A percentile compares a stretch with the other conserved stretches of the same genome.
These are phyloP conservation scores for Phytopythium litorale DNA, from an alignment of 352 stramenopile genomes.

Conservation along the genomic window DNA sequence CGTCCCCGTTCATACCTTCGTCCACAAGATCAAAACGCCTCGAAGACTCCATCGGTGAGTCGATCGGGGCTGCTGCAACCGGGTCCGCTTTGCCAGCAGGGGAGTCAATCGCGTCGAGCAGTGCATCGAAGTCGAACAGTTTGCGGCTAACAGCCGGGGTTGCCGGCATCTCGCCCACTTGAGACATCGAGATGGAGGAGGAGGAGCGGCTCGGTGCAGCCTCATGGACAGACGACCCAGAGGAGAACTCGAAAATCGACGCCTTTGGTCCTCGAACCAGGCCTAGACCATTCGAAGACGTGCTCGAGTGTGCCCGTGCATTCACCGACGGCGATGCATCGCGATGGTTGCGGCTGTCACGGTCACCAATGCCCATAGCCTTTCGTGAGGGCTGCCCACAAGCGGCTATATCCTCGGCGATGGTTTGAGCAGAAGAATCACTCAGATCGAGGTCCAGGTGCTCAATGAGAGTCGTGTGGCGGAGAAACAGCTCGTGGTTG, in stretches of 20 bases:
- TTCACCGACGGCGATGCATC: background rate
- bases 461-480: slow-evolving; percentile 25
- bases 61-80: background rate
- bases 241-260: background rate
- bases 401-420: background rate
- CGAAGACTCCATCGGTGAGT: background rate
- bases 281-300: background rate
- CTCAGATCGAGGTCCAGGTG: background rate
- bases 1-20: background rate
- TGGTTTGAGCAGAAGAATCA: background rate
- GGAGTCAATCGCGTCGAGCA: slow-evolving; percentile 15
- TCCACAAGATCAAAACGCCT: background rate
- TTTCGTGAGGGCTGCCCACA: background rate
- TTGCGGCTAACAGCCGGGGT: background rate
- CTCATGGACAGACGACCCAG: background rate
- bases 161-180: background rate
- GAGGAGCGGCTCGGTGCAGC: background rate
- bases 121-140: slow-evolving; percentile 59
- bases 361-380: background rate
- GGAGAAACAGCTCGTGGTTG: slow-evolving; percentile 35
- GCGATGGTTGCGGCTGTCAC: background rate
- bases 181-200: background rate
- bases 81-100: too few species aligned
- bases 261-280: background rate
- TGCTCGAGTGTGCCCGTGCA: background rate